Evolutionary conservation across 768 basidiomycete species (phyloP), one percentile per base, ranked within the genome.

Genomic region (Lentinula sp.): DNA sequence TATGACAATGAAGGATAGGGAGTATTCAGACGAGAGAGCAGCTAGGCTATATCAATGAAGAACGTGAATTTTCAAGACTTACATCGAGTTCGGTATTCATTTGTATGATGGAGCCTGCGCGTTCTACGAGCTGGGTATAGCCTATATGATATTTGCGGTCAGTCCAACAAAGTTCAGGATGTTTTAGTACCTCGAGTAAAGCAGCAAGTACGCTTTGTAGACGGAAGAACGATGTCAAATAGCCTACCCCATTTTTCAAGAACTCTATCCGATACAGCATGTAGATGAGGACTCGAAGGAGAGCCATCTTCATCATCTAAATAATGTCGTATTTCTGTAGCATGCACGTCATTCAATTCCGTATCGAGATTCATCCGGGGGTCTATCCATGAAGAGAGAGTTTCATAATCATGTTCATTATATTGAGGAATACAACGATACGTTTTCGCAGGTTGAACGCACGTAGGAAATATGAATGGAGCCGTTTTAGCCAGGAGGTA

Each of bases 41-140:
- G 52, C 28, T 53, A n/a, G 32, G 34, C 57, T 59, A 62, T 59
- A 35, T 15, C 31, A 6, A 39, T 28, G 16, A 46, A 23, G 16
- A 53, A 35, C 8, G 31, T 9, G 28, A 35, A 40, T 5, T 18
- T 5, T n/a, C 9, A 52, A 23, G 6, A 67, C 76, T 51, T 62
- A 90, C 91, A 70, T 91, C 83, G 3, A 89, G 76, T 10, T 68
- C 68, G 68, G 87, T 84, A 56, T 87, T 87, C 74, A 80, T 78
- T 70, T 93, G 91, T 13, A 93, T 71, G 43, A 93, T 82, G 4
- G 91, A 93, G 5, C 91, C 91, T 4, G 88, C 73, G 23, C 91
- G 79, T 73, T 92, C 89, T 2, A 90, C 89, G 10, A 92, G 76
- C 60, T 81, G 86, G 0, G 88, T 87, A 65, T 92, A 92, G 2